Evolutionary conservation across 768 basidiomycete genomes (phyloP), one percentile per base, ranked within the genome.

Genomic region (Pleurotus eryngii): DNA sequence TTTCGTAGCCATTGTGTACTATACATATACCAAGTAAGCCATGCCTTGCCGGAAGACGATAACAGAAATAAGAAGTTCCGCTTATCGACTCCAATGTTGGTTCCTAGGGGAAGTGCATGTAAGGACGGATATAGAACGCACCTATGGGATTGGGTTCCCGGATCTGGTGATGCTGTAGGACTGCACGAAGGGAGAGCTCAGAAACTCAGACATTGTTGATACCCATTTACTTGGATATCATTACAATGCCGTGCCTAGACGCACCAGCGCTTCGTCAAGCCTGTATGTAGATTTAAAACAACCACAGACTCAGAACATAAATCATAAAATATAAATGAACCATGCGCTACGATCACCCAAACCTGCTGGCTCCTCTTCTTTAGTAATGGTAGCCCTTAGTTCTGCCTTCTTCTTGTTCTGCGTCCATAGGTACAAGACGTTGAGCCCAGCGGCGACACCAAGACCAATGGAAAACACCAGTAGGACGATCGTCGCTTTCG

Each of bases 261-360:
- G 17, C n/a, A 49, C 7, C 17, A 20, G 30, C 48, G 20, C 30
- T 18, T 35, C 48, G 8, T 49, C n/a, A 17, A 17, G 30, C 24
- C n/a, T 18, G n/a, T n/a, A 26, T 24, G 5, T 2, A 40, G 12
- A 55, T 45, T 45, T 42, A 17, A 42, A 56, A 46, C 7, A 37
- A 49, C 46, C 40, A 9, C 30, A 35, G 30, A 35, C 30, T 35
- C 30, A 35, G 55, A 50, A 56, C 22, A 27, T 18, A 26, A 45
- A 47, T 64, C 67, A 74, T 35, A 74, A 59, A 37, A 62, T 72
- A 47, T 75, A 76, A 14, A 62, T 49, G 58, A 69, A 76, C 68
- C 73, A 75, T n/a, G 71, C 72, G 24, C 72, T 73, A 2, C 64
- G 61, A 55, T 74, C 73, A 20, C 74, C 73, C 47, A 74, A 61